These are phyloP conservation scores for Coemansia sp. DNA, from an alignment of 192 early-diverging fungal species.

Conservation along the genomic window DNA sequence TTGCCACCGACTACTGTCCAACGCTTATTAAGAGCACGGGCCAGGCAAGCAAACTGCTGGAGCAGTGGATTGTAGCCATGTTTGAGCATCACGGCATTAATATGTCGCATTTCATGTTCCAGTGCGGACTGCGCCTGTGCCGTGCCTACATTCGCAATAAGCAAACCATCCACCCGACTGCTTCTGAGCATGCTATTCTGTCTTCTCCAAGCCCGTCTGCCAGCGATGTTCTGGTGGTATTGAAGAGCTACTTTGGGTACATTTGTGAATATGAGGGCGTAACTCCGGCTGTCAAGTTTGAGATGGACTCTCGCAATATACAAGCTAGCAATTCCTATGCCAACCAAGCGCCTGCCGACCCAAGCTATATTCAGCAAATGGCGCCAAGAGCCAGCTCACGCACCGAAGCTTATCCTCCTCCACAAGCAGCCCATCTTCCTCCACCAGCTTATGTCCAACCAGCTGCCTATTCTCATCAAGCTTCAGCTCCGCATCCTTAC, in stretches of 20 bases:
- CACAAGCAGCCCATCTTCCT: not conserved
- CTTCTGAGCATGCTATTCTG: conserved; percentile 2
- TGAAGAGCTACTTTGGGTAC: conserved; percentile 9
- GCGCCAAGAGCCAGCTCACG: not conserved
- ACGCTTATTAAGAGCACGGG: conserved; percentile 2
- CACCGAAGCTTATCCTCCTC: not conserved
- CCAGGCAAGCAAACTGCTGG: conserved; percentile 27
- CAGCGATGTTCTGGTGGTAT: not conserved
- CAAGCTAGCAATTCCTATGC: not conserved
- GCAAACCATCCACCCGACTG: not conserved
- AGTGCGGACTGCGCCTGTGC: conserved; percentile 15
- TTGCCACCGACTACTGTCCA: not conserved
- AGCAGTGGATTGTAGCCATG: conserved; percentile 42
- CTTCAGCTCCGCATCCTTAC: not conserved
- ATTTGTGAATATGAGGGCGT: conserved; percentile 10
- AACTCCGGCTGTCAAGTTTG: conserved; percentile 1
- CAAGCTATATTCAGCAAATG: not conserved
- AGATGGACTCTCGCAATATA: conserved; percentile 7
- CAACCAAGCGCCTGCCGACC: not conserved
- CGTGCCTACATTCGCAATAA: conserved; percentile 14
- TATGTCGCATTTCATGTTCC: conserved; percentile 23
- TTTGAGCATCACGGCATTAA: conserved; percentile 18
- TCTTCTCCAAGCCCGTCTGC: not conserved
- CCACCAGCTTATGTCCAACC: not conserved
- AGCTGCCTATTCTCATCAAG: not conserved